phyloP scores from a whole-genome alignment of 139 green algal genomes.

The Gonium pectorale region DNA sequence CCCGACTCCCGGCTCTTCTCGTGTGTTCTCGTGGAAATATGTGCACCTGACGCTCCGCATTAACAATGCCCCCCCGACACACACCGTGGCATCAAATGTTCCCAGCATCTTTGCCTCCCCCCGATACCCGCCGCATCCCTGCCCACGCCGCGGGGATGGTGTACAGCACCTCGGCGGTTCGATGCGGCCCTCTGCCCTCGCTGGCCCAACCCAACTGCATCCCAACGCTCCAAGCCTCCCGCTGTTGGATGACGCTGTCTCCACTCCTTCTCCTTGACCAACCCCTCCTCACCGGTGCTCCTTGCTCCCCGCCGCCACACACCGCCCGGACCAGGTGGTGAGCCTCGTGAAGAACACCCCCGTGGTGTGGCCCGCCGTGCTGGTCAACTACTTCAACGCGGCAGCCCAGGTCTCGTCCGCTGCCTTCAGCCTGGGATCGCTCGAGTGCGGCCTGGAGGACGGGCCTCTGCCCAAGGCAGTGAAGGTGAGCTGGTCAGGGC shows the following conservation, averaged over 20 bases:
- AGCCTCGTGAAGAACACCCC: conserved; percentile 33
- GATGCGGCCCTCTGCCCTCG: no score
- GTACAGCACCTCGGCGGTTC: no score
- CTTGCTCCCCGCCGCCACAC: neutral
- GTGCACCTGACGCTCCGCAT: no score
- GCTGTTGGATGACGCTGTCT: neutral
- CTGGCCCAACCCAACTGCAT: no score
- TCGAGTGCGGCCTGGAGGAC: conserved; percentile 7
- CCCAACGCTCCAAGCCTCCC: no score
- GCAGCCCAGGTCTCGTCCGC: conserved; percentile 21
- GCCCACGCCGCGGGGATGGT: no score
- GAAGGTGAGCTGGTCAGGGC: neutral
- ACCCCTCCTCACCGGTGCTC: neutral
- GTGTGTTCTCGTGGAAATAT: no score
- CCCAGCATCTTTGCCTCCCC: no score
- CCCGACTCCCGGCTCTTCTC: no score
- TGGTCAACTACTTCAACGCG: conserved; percentile 38
- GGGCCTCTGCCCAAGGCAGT: neutral
- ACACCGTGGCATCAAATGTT: no score
- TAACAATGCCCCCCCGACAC: no score
- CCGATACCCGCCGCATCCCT: no score
- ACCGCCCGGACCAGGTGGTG: neutral
- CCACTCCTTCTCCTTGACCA: neutral
- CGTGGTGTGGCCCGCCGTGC: neutral
- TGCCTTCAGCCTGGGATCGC: neutral